Evolutionary conservation across 139 green algal species (phyloP), one percentile per base, ranked within the genome.

Genomic region (Micractinium sp.): DNA sequence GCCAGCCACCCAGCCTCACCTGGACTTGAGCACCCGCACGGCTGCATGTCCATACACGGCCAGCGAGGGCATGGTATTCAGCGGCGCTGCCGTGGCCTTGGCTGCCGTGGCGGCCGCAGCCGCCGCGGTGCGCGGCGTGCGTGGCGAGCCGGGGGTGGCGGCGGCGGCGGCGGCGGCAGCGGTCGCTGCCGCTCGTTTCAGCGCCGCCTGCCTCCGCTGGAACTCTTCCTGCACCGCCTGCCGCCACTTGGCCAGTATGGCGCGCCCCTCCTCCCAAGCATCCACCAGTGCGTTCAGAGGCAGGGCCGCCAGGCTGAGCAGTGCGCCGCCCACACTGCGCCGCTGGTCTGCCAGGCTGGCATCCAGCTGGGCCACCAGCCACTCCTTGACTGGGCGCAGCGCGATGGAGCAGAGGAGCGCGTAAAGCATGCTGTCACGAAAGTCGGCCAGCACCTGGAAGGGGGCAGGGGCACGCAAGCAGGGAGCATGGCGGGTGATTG

Each of bases 351-450:
- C 85, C 67, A 92, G 90, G 29, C 53, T 67, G 47, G 38, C 47
- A 12, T 93, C 88, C 27, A 93, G 27, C 78, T 61, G 76, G 3
- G 74, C 19, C 23, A 95, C 91, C 38, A 96, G 76, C 31, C 85
- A 93, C 3, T 90, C 89, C 61, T 96, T 96, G 33, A 91, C 73
- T 41, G 91, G 90, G 13, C 94, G 86, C 81, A 96, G 86, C 1
- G 94, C 93, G 41, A 96, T 89, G n/a, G 71, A 90, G 85, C 89
- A 93, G 12, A 96, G 90, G 47, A 94, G 89, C 0, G 92, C 92
- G 82, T 94, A 96, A 20, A 96, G 82, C 82, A 96, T 88, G 13
- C 91, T 79, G 74, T 94, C 93, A 12, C 88, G 82, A 71, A 94
- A 96, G 22, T 92, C 91, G 7, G 86, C 78, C 53, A 90, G 95